Base-by-base conservation (phyloP, 371 early-diverging fungal genomes). In the Rhizopus arrhizus region DNA sequence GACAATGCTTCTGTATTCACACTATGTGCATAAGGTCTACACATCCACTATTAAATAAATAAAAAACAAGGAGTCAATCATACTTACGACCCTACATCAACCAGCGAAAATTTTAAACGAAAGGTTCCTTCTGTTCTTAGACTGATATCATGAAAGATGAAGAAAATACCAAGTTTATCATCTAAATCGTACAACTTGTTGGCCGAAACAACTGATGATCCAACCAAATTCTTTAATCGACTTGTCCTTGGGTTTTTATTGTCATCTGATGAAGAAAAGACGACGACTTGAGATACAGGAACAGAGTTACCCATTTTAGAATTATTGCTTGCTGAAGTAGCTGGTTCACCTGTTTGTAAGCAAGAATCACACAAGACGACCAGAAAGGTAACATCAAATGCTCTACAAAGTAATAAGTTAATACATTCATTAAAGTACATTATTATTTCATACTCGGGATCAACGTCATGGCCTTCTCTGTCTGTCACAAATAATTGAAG, bases 81-180 rank as follows among this genome's bases (percentile, higher is more conserved):
- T 33, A 60, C 76, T 74, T 81, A 82, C 82, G 72, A 69, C 51
- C 76, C 77, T 33, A 81, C 64, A 53, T 81, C 54, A 6, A 76
- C 62, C 28, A 91, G 74, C 3, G 84, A 78, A 61, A 89, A 89
- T 54, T 76, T 75, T 4, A 91, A 72, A 5, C 84, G 77, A 72
- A 83, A 91, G 0, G 66, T 58, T 4, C 91, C 91, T 62, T 86
- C 85, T 10, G 81, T 83, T 40, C 91, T 74, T 28, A 91, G 78
- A 47, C 85, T 85, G 8, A 91, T 60, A 43, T 91, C 91, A 58
- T 84, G 87, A 65, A 91, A 91, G 43, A 89, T 72, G 64, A 89
- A 91, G 48, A 83, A 93, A 46, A 92, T 87, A 10, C 91, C 90
- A 31, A 82, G 81, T 29, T 86, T 73, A 49, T 86, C 83, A 42